Evolutionary conservation across 2,329 filamentous ascomycete species (phyloP).

Genomic region (Exophiala sideris): DNA sequence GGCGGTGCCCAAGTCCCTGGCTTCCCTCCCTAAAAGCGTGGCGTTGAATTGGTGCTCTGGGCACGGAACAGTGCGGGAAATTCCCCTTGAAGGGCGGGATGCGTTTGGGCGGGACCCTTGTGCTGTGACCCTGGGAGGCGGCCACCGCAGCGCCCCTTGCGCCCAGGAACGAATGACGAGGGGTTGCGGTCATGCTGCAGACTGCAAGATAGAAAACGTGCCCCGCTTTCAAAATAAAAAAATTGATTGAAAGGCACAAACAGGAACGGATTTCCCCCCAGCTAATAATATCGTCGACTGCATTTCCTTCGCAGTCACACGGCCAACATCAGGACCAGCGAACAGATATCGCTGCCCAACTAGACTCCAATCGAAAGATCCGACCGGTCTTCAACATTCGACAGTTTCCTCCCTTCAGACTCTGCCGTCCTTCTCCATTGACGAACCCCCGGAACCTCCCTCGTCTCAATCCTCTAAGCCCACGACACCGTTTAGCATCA

Average conservation of each 20-base stretch:
- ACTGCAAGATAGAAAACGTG: not conserved
- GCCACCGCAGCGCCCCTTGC: too few species aligned
- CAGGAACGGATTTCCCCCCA: not conserved
- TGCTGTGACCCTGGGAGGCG: too few species aligned
- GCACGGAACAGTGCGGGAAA: too few species aligned
- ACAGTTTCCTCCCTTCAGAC: not conserved
- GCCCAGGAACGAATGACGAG: slow-evolving; percentile 1
- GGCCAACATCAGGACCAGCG: too few species aligned
- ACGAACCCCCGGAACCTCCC: slow-evolving; percentile 13
- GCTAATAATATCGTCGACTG: not conserved
- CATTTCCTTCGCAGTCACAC: not conserved
- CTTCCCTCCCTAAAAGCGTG: too few species aligned
- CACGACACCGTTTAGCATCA: not conserved
- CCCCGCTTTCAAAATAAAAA: not conserved
- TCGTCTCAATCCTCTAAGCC: slow-evolving; percentile 2
- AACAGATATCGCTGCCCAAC: not conserved
- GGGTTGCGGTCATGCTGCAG: not conserved
- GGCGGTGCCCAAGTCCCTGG: too few species aligned
- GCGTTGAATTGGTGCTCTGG: too few species aligned
- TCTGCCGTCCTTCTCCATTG: not conserved
- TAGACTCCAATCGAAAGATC: not conserved
- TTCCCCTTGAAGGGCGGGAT: too few species aligned
- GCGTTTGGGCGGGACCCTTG: too few species aligned
- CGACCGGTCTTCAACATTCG: not conserved
- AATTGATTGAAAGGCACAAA: not conserved